These are phyloP conservation scores for Irineochytrium annulatum DNA, from an alignment of 192 early-diverging fungal species.

Conservation along the genomic window DNA sequence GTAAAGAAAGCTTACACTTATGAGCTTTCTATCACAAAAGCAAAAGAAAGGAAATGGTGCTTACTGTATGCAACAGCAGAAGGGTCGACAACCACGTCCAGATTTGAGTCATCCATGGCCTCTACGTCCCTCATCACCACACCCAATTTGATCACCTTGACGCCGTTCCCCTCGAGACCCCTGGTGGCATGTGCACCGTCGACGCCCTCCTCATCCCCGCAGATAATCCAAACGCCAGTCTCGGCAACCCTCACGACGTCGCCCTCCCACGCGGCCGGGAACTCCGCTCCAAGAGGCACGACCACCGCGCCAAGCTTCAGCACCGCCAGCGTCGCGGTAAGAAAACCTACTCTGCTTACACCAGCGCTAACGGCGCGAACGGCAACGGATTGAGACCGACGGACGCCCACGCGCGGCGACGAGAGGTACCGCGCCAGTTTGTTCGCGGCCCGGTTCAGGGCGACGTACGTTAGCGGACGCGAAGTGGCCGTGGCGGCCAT, in stretches of 20 bases:
- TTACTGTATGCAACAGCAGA: background rate
- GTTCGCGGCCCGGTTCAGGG: background rate
- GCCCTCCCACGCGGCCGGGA: background rate
- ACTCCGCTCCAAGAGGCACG: background rate
- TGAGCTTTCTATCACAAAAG: background rate
- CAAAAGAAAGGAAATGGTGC: background rate
- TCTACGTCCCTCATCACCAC: background rate
- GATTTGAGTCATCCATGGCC: background rate
- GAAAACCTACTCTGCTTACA: too few relatives aligned
- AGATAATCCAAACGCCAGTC: background rate
- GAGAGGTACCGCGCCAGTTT: background rate
- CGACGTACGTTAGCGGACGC: background rate
- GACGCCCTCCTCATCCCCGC: background rate
- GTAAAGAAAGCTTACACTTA: background rate
- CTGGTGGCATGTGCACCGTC: background rate
- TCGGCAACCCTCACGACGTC: background rate
- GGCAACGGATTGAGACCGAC: too few relatives aligned
- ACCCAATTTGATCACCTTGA: conserved; percentile 1
- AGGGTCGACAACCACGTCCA: background rate
- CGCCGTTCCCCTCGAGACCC: background rate
- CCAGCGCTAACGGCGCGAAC: too few relatives aligned
- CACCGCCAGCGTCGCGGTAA: background rate
- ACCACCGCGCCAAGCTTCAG: background rate
- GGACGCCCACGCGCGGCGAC: background rate
- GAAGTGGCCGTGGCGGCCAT: background rate